Conservation (phyloP, 495 filamentous ascomycete species). For the Staphylotrichum longicolle region DNA sequence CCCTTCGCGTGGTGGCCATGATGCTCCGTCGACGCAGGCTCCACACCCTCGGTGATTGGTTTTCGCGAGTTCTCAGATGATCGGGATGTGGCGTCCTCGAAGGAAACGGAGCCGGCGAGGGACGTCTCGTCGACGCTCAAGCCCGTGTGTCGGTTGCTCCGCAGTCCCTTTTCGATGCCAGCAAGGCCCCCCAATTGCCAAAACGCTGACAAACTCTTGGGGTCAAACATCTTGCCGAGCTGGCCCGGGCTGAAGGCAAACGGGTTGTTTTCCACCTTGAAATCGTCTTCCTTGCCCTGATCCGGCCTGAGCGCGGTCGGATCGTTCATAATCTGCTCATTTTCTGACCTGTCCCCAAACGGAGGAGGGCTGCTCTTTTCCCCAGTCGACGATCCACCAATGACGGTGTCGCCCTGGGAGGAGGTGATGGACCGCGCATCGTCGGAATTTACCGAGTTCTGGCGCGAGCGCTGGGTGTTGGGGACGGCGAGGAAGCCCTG, state of each 20-base stretch:
- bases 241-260: slow-evolving; percentile 71
- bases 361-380: slow-evolving; percentile 40
- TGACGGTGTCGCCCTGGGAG: slow-evolving; percentile 44
- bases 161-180: slow-evolving; percentile 66
- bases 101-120: slow-evolving; percentile 56
- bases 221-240: slow-evolving; percentile 71
- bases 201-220: slow-evolving; percentile 71
- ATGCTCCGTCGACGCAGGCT: slow-evolving; percentile 17
- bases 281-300: slow-evolving; percentile 61
- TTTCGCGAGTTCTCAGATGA: slow-evolving; percentile 24
- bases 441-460: slow-evolving; percentile 56
- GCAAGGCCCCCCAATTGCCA: slow-evolving; percentile 64
- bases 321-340: slow-evolving; percentile 51
- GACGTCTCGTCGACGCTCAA: slow-evolving; percentile 64
- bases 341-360: slow-evolving; percentile 35
- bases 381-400: slow-evolving; percentile 37
- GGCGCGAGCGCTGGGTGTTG: slow-evolving; percentile 47
- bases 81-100: slow-evolving; percentile 55
- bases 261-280: slow-evolving; percentile 62
- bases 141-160: slow-evolving; percentile 61
- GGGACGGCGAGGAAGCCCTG: slow-evolving; percentile 51
- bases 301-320: slow-evolving; percentile 62
- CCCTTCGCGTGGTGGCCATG: slow-evolving; percentile 12
- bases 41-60: slow-evolving; percentile 32
- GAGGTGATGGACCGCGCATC: slow-evolving; percentile 46